Evolutionary conservation across 106 monocot species (phyloP).

Genomic region (Iris macrosiphon): DNA sequence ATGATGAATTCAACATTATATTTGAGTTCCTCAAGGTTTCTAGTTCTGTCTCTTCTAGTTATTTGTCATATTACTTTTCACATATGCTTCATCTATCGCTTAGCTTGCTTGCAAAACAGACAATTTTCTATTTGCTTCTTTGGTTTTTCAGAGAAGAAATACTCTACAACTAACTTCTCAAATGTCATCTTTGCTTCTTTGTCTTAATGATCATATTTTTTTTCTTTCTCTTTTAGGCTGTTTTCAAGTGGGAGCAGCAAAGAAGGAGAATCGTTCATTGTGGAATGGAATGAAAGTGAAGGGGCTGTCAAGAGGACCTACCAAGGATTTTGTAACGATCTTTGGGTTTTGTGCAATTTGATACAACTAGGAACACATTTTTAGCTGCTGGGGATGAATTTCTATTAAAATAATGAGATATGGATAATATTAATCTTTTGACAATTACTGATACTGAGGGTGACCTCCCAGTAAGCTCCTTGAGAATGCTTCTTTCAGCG

Average conservation of each 20-base stretch:
- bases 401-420: conserved; percentile 54
- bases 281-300: conserved; percentile 68
- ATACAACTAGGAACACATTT: conserved; percentile 42
- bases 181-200: too few species aligned
- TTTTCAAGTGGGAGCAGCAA: conserved; percentile 62
- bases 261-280: conserved; percentile 55
- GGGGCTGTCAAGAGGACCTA: conserved; percentile 51
- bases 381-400: conserved; percentile 59
- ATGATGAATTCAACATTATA: too few species aligned
- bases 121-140: too few species aligned
- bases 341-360: conserved; percentile 56
- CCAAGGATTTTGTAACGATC: conserved; percentile 50
- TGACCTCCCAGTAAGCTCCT: conserved; percentile 46
- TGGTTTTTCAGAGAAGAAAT: too few species aligned
- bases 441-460: conserved; percentile 48
- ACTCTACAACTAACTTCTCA: too few species aligned
- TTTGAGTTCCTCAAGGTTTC: too few species aligned
- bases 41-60: too few species aligned
- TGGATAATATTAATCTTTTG: conserved; percentile 50
- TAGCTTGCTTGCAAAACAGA: too few species aligned
- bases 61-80: too few species aligned
- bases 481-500: neutral
- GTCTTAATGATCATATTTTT: too few species aligned
- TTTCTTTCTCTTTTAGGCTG: conserved; percentile 30
- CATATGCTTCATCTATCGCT: too few species aligned